A percentile compares a stretch with the other conserved stretches of the same genome.
phyloP scores from a whole-genome alignment of 305 asterid genomes.

The Fraxinus nigra region DNA sequence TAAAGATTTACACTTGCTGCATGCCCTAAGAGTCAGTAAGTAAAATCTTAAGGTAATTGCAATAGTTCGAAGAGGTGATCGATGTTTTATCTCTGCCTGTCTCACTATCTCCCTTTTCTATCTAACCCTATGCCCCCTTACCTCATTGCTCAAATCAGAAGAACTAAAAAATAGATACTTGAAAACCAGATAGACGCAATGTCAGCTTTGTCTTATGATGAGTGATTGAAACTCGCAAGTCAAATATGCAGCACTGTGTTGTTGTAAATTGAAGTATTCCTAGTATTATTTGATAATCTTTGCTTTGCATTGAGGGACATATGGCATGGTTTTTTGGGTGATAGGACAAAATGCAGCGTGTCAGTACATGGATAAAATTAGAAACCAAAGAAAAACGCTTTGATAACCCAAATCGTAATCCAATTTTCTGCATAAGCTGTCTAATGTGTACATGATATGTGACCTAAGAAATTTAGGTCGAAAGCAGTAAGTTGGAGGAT shows the following conservation, averaged over 20 bases:
- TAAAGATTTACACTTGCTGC: not conserved
- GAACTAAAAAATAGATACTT: not conserved
- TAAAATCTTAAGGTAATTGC: not conserved
- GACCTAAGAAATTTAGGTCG: not conserved
- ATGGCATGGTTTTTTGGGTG: conserved; percentile 17
- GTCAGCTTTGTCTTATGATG: not conserved
- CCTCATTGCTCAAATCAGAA: not conserved
- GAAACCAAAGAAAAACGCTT: not conserved
- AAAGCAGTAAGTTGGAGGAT: not conserved
- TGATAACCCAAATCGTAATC: not conserved
- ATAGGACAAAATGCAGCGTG: conserved; percentile 51
- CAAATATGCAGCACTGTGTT: not conserved
- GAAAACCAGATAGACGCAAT: not conserved
- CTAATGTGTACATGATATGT: not conserved
- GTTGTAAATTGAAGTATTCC: not conserved
- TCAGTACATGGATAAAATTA: conserved; percentile 42
- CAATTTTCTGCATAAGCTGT: not conserved
- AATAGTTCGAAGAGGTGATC: not conserved
- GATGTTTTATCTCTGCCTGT: too few relatives aligned
- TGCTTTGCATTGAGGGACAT: not conserved
- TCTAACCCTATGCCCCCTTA: not conserved
- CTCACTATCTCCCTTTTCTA: not conserved
- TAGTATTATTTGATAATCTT: not conserved
- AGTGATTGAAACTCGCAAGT: not conserved
- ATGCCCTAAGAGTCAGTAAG: not conserved